Evolutionary conservation across 176 grass and related monocot species (phyloP), one percentile per base, ranked within the genome.

Genomic region (Raddia guianensis): DNA sequence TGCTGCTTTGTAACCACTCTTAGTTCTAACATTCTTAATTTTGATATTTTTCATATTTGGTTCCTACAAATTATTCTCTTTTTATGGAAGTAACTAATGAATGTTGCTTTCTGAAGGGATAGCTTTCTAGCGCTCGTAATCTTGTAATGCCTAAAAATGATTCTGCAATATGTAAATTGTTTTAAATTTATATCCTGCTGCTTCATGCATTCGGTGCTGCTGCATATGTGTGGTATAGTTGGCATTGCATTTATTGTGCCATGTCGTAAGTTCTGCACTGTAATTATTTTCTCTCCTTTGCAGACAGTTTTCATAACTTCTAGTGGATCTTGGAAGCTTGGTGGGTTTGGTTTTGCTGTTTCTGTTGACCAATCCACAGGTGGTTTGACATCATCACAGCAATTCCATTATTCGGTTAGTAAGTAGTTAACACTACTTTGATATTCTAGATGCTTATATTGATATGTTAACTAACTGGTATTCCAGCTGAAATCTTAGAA

Each of bases 271-370:
- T 61, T 85, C 5, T 51, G 6, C 64, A 55, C 12, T 37, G 49
- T 14, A 72, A 54, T 82, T 62, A 52, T 48, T 54, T 50, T 13
- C 8, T 74, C 72, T 82, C 43, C 74, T 76, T 79, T 86, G 32
- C 86, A 99, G 97, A 86, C 93, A 5, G 87, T 99, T 13, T 99
- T 96, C 90, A 93, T 99, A 55, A 99, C 97, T 65, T 91, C 86
- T 55, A 99, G 87, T 74, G 97, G 97, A 84, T 94, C 97, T 79
- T 99, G 97, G 97, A 99, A 99, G 78, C 93, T 99, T 86, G 97
- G 97, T 73, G 97, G 93, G 27, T 99, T 99, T 85, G 91, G 97
- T 57, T 99, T 99, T 88, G 87, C 97, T 79, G 77, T 99, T 75
- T 86, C 93, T 43, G 50, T 90, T 80, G 97, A 93, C 65, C 93